These are phyloP conservation scores for Hypoxylon lienhwacheense DNA, from an alignment of 495 filamentous ascomycete species.

Conservation along the genomic window DNA sequence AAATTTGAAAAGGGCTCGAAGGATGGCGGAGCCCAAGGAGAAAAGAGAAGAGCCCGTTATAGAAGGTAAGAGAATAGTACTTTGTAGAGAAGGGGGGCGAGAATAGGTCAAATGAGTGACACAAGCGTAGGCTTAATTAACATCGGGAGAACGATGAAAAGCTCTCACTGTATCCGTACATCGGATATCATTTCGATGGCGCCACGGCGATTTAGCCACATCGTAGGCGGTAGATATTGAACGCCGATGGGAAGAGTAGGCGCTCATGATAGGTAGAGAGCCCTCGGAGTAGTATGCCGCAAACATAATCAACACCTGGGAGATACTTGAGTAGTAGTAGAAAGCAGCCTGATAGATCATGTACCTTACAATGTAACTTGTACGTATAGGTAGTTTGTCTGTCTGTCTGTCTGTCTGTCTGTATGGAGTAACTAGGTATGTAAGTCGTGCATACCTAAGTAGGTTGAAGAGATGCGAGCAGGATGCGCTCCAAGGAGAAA, in stretches of 20 bases:
- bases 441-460: constrained; percentile 1
- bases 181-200: constrained; percentile 13
- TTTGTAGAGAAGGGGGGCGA: constrained; percentile 3
- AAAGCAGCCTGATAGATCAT: no score
- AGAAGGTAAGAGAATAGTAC: constrained; percentile 11
- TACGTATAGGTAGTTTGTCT: no score
- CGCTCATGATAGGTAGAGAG: constrained; percentile 1
- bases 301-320: constrained; percentile 9
- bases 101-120: constrained; percentile 19
- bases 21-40: constrained; percentile 24
- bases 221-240: constrained; percentile 11
- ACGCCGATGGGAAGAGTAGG: constrained; percentile 17
- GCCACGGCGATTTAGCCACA: constrained; percentile 21
- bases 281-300: constrained; percentile 14
- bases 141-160: no score
- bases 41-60: constrained; percentile 26
- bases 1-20: constrained; percentile 22
- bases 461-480: constrained; percentile 17
- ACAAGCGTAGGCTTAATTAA: constrained; percentile 20
- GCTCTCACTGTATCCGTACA: constrained; percentile 16
- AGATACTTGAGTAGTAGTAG: no score
- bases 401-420: no score
- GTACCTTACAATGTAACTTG: no score
- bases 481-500: constrained; percentile 16
- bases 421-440: constrained; percentile 4